Evolutionary conservation across 306 rosid species (phyloP).

Genomic region (Vicia faba): DNA sequence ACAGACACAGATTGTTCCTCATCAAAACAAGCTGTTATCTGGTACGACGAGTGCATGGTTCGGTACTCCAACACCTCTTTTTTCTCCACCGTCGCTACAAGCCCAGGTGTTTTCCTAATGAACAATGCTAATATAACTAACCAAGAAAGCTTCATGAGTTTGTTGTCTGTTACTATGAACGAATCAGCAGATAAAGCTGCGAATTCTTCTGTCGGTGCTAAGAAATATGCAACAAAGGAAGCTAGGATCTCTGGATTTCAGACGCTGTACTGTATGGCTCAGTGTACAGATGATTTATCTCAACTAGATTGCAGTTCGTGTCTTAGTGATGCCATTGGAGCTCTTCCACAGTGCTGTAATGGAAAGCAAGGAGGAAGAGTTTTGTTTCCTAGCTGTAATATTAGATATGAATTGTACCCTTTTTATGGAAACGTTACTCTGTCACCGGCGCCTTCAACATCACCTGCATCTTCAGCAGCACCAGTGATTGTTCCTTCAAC

Average conservation of each 20-base stretch:
- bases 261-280: conserved; percentile 27
- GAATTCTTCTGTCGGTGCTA: neutral
- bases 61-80: conserved; percentile 12
- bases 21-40: neutral
- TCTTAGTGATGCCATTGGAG: conserved; percentile 28
- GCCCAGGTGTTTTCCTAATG: neutral
- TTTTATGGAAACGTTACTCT: conserved; percentile 33
- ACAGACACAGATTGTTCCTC: neutral
- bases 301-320: conserved; percentile 29
- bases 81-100: neutral
- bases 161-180: neutral
- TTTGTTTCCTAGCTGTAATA: conserved; percentile 39
- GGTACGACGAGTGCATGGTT: conserved; percentile 22
- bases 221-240: neutral
- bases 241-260: neutral
- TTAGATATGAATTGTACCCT: conserved; percentile 42
- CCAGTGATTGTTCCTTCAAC: neutral
- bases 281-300: conserved; percentile 45
- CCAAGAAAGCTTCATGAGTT: neutral
- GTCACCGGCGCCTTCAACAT: conserved; percentile 19
- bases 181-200: neutral
- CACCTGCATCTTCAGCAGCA: neutral
- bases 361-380: conserved; percentile 41
- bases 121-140: neutral
- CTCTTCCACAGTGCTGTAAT: conserved; percentile 35